Evolutionary conservation across 1,284 basidiomycete genomes (phyloP), one percentile per base, ranked within the genome.

Genomic region (Afroboletus lepidellus): DNA sequence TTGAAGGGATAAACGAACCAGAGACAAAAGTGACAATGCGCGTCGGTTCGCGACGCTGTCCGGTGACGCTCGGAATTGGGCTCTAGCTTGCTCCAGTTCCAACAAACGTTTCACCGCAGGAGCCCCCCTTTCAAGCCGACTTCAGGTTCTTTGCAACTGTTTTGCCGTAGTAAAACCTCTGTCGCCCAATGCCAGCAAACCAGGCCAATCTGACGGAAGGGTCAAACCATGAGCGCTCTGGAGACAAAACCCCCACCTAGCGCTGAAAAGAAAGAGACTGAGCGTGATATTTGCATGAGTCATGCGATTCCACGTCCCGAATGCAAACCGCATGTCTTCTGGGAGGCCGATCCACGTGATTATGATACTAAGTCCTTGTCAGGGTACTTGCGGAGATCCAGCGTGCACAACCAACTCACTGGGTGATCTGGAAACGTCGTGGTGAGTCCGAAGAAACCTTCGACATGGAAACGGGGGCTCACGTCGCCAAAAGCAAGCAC

Each of bases 201-300:
- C 86, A 89, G 3, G 81, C 78, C 42, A 81, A 60, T 58, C 85
- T 70, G 43, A 44, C 6, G 13, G 30, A 41, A 24, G 32, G 32
- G 38, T 56, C 36, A n/a, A 43, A n/a, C n/a, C n/a, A n/a, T n/a
- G n/a, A n/a, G 30, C n/a, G 41, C 23, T 32, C n/a, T n/a, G 16
- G n/a, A 25, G 46, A n/a, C n/a, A n/a, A 36, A 30, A 44, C n/a
- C 1, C 45, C 53, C 29, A 85, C 86, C 87, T 78, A 56, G 74
- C 74, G 30, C 72, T 51, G 47, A 84, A 75, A 41, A 90, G 72
- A 37, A 84, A 70, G 33, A 83, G 55, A 18, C 80, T 78, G 52
- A 81, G 72, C 3, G 85, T 83, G 61, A 90, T 83, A 62, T 89
- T 91, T 29, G 87, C 88, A 59, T 90, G 87, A 0, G 83, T 87